Base-by-base conservation (phyloP, 768 basidiomycete species). In the Tricholoma sp. region DNA sequence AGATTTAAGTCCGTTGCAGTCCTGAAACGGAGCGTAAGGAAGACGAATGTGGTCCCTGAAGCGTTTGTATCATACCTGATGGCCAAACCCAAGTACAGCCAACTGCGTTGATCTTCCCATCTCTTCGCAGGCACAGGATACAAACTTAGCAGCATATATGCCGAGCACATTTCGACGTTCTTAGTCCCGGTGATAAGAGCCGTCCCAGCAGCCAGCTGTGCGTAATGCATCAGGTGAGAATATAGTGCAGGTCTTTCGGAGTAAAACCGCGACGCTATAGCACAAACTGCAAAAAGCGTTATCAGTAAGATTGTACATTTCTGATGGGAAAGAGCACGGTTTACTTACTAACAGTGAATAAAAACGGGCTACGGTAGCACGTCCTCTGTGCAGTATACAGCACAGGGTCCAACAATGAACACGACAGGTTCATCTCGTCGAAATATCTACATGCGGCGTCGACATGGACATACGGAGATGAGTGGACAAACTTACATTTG, bases 51-150 rank as follows among this genome's bases (percentile, higher is more conserved):
- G 32, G 21, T 29, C 47, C 46, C 41, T 18, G 21, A 18, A 22
- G 55, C 9, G 7, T 6, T 5, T 35, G 47, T 27, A 34, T 59
- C 73, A 29, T 63, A 89, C 90, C 92, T 79, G 59, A 95, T 93
- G 7, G 91, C 93, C 27, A 94, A 76, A 6, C 94, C 94, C 19
- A 95, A 84, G 69, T 90, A 93, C 50, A 95, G 70, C 90, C 91
- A 97, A 52, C 86, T 87, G 24, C 92, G 80, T 65, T 96, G 92
- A 61, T 96, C 91, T 65, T 94, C 92, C 86, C 91, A 94, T 29
- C 85, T 81, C 51, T 83, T 81, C 0, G 85, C 79, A 1, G 90
- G 90, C 0, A 89, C 77, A 55, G 85, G 83, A 71, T 89, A 88
- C 63, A 98, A 70, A 66, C 89, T 85, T 62, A 91, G 74, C 21